Conservation (phyloP, 2,329 filamentous ascomycete genomes). For the Hypocreales sp. region DNA sequence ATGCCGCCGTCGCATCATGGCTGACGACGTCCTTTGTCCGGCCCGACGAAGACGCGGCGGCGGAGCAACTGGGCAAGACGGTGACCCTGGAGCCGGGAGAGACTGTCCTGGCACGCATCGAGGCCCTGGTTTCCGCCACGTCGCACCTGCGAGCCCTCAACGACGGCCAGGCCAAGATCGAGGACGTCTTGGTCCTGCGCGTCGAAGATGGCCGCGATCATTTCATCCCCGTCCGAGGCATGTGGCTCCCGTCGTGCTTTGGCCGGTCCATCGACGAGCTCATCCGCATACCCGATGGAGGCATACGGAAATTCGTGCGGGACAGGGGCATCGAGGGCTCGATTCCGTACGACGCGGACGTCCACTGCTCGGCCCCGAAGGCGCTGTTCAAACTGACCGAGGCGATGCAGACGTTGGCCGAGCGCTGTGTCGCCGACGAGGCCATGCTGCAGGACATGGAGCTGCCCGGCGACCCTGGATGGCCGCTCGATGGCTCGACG, state of each 20-base stretch:
- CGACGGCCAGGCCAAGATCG: constrained; percentile 45
- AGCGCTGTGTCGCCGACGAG: constrained; percentile 42
- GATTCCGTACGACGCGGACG: constrained; percentile 39
- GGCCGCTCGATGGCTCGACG: constrained; percentile 38
- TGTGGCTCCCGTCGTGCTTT: constrained; percentile 71
- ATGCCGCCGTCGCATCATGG: constrained; percentile 42
- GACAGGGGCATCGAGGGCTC: constrained; percentile 24
- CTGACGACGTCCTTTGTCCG: constrained; percentile 49
- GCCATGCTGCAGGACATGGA: constrained; percentile 41
- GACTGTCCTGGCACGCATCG: constrained; percentile 54
- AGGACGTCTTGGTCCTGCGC: constrained; percentile 78
- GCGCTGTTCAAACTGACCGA: constrained; percentile 86
- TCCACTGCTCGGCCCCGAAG: constrained; percentile 67
- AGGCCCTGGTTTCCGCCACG: constrained; percentile 49
- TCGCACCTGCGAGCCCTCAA: constrained; percentile 57
- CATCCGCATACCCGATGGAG: constrained; percentile 69
- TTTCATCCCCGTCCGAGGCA: constrained; percentile 67
- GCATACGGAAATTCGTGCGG: constrained; percentile 42
- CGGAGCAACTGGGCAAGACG: constrained; percentile 21
- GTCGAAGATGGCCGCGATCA: constrained; percentile 77
- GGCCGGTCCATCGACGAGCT: constrained; percentile 80
- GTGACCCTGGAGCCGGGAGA: constrained; percentile 75
- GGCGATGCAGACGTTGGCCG: constrained; percentile 44
- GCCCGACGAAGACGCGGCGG: constrained; percentile 16
- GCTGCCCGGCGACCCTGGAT: constrained; percentile 38